Base-by-base conservation (phyloP, 2,329 filamentous ascomycete species). In the Pestalotiopsis sp. region DNA sequence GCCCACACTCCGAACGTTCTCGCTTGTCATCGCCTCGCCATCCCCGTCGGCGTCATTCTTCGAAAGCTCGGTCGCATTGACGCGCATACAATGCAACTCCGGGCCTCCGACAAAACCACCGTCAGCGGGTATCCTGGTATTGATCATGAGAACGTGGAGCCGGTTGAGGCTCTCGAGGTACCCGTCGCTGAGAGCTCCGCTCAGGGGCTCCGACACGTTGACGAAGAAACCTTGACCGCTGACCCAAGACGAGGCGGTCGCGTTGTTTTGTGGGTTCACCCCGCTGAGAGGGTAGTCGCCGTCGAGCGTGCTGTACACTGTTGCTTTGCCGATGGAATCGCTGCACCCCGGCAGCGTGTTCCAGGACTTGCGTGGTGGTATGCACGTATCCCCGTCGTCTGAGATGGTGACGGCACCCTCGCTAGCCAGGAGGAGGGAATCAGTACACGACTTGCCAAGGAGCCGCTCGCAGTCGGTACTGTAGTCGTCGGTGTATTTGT, bases 61-160 rank as follows among this genome's bases (percentile, higher is more conserved):
- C 14, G 45, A 45, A 20, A 66, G 63, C 45, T 57, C 39, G 17
- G 63, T 66, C 23, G 63, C 14, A 31, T 66, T 66, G 27, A 58
- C 63, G 2, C 63, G 63, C 63, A 36, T 23, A 36, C 45, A 66
- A 6, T 56, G 7, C 17, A 66, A 31, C 27, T 58, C 25, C 1
- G 63, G 63, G 13, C 45, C 49, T 5, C 45, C 57, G 20, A 13
- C 20, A 39, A 39, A 39, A 39, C 38, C 38, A 3, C 13, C 7
- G 13, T 39, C 63, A 2, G 38, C 27, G 4, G 39, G 13, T 31
- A 39, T 39, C 9, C 57, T 13, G 12, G 63, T 31, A 3, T 66
- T 31, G 5, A 65, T 7, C 45, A 65, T 65, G 63, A 65, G 23
- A 11, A 65, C 27, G 63, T 65, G 63, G 13, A 65, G 63, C 39